Conservation (phyloP, 2,329 filamentous ascomycete genomes). For the Mariannaea sp. region DNA sequence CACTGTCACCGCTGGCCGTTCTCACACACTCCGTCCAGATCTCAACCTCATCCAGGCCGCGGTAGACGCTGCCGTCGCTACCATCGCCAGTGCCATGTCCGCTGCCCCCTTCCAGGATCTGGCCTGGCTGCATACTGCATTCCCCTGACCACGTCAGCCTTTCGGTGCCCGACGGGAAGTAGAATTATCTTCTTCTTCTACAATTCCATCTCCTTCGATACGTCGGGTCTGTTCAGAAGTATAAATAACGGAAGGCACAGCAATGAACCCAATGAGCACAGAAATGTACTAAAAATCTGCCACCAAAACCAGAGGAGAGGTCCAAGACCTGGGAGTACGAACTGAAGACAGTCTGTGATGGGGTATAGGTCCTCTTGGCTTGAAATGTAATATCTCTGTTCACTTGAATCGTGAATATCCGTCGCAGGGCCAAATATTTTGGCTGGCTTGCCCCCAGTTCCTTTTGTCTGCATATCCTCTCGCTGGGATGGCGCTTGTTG, state of each 20-base stretch:
- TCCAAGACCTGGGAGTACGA: constrained; percentile 68
- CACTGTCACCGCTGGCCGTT: too few relatives aligned
- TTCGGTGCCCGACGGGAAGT: too few relatives aligned
- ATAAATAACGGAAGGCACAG: constrained; percentile 46
- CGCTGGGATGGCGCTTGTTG: constrained; percentile 44
- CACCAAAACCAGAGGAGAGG: constrained; percentile 58
- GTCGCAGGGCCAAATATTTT: constrained; percentile 24
- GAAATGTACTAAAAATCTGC: constrained; percentile 67
- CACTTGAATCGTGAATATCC: constrained; percentile 25
- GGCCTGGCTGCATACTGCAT: too few relatives aligned
- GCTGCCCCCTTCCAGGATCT: too few relatives aligned
- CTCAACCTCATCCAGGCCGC: too few relatives aligned
- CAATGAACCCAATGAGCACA: constrained; percentile 66
- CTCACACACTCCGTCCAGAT: too few relatives aligned
- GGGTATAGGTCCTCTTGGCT: constrained; percentile 87
- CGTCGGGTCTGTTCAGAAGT: constrained; percentile 34
- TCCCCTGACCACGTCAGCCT: too few relatives aligned
- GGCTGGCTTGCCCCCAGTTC: constrained; percentile 12
- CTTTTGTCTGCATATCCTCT: constrained; percentile 7
- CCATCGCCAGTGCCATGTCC: too few relatives aligned
- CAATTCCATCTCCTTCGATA: neutral
- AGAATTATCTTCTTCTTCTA: too few relatives aligned
- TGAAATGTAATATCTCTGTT: constrained; percentile 66
- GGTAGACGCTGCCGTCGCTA: too few relatives aligned
- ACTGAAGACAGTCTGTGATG: constrained; percentile 74